phyloP scores from a whole-genome alignment of 108 stramenopile species.

The Cyclotella distinguenda region DNA sequence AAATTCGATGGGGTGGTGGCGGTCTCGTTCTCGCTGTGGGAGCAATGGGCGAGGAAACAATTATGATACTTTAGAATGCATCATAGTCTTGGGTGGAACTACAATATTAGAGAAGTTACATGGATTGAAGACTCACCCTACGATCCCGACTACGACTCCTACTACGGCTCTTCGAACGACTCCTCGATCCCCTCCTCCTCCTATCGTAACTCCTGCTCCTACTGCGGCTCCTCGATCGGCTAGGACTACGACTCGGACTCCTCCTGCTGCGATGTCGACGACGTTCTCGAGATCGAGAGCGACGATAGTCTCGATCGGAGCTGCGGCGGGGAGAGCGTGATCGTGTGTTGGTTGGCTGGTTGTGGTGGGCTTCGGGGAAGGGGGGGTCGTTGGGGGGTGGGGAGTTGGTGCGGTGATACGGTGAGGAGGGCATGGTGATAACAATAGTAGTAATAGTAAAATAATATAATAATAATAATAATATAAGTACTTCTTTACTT shows the following conservation, averaged over 20 bases:
- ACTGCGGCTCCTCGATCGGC: conserved; percentile 15
- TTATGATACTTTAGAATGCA: too few species aligned
- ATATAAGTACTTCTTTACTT: too few species aligned
- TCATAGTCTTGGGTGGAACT: too few species aligned
- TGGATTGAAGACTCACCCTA: conserved; percentile 19
- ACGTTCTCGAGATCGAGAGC: neutral
- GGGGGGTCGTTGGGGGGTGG: neutral
- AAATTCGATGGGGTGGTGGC: conserved; percentile 30
- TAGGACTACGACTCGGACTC: conserved; percentile 21
- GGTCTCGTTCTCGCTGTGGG: conserved; percentile 28
- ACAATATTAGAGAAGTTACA: neutral
- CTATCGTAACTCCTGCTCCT: conserved; percentile 12
- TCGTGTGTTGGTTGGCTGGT: neutral
- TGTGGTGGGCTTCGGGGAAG: neutral
- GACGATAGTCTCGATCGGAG: neutral
- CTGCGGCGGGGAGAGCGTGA: neutral
- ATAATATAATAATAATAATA: too few species aligned
- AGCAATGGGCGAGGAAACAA: too few species aligned
- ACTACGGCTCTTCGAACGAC: conserved; percentile 21
- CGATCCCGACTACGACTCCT: conserved; percentile 26
- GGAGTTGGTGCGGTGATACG: neutral
- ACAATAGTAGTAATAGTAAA: too few species aligned
- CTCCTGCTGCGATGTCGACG: conserved; percentile 14
- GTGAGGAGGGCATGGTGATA: too few species aligned
- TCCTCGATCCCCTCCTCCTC: conserved; percentile 6